Evolutionary conservation across 352 stramenopile species (phyloP).

Genomic region (Globisporangium yorkense): DNA sequence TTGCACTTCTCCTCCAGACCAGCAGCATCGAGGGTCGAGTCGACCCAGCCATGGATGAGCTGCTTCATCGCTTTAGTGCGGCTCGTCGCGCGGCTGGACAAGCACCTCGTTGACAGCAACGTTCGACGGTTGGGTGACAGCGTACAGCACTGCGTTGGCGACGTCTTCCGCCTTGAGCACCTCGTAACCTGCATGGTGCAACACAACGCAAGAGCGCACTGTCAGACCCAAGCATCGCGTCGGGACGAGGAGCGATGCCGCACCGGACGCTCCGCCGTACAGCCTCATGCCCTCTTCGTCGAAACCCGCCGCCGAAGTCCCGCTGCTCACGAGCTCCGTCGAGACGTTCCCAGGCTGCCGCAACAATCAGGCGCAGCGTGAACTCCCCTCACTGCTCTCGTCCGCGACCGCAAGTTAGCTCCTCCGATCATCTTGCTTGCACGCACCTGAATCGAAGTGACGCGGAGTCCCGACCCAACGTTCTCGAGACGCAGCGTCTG

Average conservation of each 20-base stretch:
- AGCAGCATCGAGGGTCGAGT: too few species aligned
- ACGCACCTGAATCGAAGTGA: constrained; percentile 78
- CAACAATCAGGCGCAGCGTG: neutral
- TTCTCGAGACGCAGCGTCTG: constrained; percentile 76
- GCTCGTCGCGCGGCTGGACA: constrained; percentile 86
- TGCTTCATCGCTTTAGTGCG: constrained; percentile 27
- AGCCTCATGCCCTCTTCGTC: constrained; percentile 79
- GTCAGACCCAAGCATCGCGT: constrained; percentile 5
- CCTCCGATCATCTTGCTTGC: neutral
- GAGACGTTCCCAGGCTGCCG: constrained; percentile 83
- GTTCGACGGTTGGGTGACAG: constrained; percentile 78
- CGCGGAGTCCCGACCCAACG: constrained; percentile 73
- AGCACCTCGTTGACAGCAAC: constrained; percentile 89
- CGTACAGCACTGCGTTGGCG: constrained; percentile 81
- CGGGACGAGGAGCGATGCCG: neutral
- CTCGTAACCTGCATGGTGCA: constrained; percentile 37
- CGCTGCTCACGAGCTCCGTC: constrained; percentile 85
- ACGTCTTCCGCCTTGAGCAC: constrained; percentile 84
- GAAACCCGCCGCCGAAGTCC: constrained; percentile 51
- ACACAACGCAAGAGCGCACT: neutral
- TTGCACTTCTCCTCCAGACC: too few species aligned
- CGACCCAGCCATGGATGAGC: too few species aligned
- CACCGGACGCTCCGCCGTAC: constrained; percentile 49
- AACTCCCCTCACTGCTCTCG: neutral
- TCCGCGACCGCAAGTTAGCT: too few species aligned